These are phyloP conservation scores for Chlamydomonas sphaeroides DNA, from an alignment of 139 green algal species.

Conservation along the genomic window DNA sequence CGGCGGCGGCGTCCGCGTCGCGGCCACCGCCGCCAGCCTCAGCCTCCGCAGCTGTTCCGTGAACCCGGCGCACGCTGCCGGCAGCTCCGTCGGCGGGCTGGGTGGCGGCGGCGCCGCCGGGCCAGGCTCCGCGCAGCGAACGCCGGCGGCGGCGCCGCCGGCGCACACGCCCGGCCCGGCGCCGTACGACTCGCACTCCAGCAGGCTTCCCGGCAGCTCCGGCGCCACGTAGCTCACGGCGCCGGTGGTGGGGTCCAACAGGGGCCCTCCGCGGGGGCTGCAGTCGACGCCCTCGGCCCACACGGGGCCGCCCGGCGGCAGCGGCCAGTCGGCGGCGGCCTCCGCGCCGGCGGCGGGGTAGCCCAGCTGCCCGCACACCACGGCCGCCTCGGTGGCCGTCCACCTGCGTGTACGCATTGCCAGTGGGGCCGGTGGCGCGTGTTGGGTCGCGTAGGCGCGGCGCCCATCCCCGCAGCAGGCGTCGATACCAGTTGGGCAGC, in stretches of 20 bases:
- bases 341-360: background rate
- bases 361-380: slow-evolving; percentile 17
- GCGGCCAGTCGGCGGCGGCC: background rate
- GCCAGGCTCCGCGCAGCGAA: background rate
- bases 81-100: background rate
- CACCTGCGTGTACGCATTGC: slow-evolving; percentile 10
- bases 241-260: background rate
- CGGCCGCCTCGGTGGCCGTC: background rate
- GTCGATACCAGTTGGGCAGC: too few relatives aligned
- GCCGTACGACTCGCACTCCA: slow-evolving; percentile 17
- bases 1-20: too few relatives aligned
- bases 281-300: slow-evolving; percentile 19
- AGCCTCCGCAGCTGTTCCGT: background rate
- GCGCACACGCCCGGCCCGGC: background rate
- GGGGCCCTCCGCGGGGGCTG: too few relatives aligned
- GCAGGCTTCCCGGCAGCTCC: background rate
- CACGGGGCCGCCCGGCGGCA: background rate
- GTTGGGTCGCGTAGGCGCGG: too few relatives aligned
- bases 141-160: background rate
- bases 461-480: too few relatives aligned
- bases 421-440: too few relatives aligned
- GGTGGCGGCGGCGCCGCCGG: background rate
- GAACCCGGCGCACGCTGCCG: background rate
- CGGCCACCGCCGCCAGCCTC: too few relatives aligned
- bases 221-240: background rate